Evolutionary conservation across 1,284 basidiomycete species (phyloP), one percentile per base, ranked within the genome.

Genomic region (Cryptococcus maquisensis): DNA sequence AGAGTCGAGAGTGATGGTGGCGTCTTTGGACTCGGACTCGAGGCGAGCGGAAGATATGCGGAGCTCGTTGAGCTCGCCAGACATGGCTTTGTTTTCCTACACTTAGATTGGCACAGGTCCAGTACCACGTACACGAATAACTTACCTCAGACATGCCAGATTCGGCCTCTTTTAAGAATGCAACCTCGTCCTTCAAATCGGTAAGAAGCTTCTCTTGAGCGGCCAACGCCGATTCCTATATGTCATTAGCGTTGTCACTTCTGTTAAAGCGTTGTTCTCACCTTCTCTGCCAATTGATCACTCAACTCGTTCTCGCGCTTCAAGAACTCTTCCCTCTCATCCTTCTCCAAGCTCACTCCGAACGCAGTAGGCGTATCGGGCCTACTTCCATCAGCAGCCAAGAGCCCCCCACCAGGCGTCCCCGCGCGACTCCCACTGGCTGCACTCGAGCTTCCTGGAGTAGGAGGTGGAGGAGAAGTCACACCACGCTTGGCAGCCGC

Each of bases 281-380:
- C 81, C 69, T 80, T 91, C 79, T 98, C 95, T 1, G 89, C 90
- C 45, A 99, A 80, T 68, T 87, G 83, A 76, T 99, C 95, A 60
- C 86, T 92, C 56, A 99, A 81, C 76, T 99, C 95, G 70, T 98
- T 98, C 81, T 99, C 96, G 56, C 95, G 80, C 72, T 85, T 86
- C 75, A 99, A 78, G 82, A 98, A 98, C 59, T 98, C 95, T 61
- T 99, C 95, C 60, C 93, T 81, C 78, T 99, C 95, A 70, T 98
- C 96, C 80, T 94, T 93, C 63, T 96, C 93, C 65, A 98, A 73
- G 38, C 89, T 81, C 37, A 86, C 84, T 81, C n/a, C 82, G 79
- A 60, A 73, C 24, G 59, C 55, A 0, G 61, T 63, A 0, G 73
- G 73, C 10, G 73, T 75, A 49, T 75, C 73, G 2, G 73, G 70